A percentile compares a stretch with the other conserved stretches of the same genome.
phyloP scores from a whole-genome alignment of 768 basidiomycete species.

The Suillus cothurnatus region DNA sequence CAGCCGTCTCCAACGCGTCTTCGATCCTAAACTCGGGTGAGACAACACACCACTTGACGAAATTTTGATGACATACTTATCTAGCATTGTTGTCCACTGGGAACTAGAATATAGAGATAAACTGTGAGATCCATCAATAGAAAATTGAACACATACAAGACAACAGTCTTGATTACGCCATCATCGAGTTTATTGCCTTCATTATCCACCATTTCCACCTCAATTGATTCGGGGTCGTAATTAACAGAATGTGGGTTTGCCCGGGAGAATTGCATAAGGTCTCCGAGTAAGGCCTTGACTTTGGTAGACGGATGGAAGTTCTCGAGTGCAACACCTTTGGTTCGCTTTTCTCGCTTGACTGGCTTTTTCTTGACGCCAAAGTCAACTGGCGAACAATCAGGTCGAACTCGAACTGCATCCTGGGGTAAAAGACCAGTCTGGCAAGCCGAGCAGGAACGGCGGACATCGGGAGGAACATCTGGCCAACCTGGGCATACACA shows the following conservation, averaged over 20 bases:
- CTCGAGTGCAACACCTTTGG: slow-evolving; percentile 53
- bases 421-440: slow-evolving; percentile 61
- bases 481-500: slow-evolving; percentile 85
- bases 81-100: slow-evolving; percentile 94
- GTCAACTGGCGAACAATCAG: slow-evolving; percentile 51
- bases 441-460: slow-evolving; percentile 76
- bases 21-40: slow-evolving; percentile 61
- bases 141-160: slow-evolving; percentile 70
- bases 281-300: slow-evolving; percentile 77
- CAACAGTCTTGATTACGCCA: slow-evolving; percentile 84
- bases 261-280: slow-evolving; percentile 80
- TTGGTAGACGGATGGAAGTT: slow-evolving; percentile 84
- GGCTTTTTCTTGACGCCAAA: slow-evolving; percentile 59
- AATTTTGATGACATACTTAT: slow-evolving; percentile 55
- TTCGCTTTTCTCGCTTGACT: slow-evolving; percentile 65
- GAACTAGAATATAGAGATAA: slow-evolving; percentile 51
- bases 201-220: slow-evolving; percentile 77
- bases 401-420: slow-evolving; percentile 84
- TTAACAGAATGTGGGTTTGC: slow-evolving; percentile 86
- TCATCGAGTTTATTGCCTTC: slow-evolving; percentile 73
- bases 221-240: slow-evolving; percentile 75
- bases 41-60: slow-evolving; percentile 3
- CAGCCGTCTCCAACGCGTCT: slow-evolving; percentile 80
- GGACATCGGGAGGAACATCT: slow-evolving; percentile 56
- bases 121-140: slow-evolving; percentile 17